phyloP scores from a whole-genome alignment of 1,139 yeast species.

The Wickerhamiella pararugosa region DNA sequence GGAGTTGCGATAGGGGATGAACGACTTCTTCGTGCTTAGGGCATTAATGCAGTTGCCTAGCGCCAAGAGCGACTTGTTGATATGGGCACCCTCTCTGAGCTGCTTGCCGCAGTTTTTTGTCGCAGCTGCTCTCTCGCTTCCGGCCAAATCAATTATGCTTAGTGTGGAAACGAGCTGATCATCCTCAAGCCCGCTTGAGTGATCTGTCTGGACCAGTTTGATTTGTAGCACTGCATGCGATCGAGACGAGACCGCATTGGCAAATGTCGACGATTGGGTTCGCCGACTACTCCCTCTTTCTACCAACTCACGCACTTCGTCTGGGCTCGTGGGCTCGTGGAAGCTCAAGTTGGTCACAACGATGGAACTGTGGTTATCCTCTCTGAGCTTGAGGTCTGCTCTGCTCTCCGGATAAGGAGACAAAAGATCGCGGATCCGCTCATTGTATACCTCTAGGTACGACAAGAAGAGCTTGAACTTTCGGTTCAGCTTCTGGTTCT shows the following conservation, averaged over 20 bases:
- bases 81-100: constrained; percentile 81
- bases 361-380: constrained; percentile 46
- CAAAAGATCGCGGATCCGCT: constrained; percentile 21
- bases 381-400: constrained; percentile 1
- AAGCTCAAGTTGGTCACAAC: constrained; percentile 59
- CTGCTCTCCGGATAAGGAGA: background rate
- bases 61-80: constrained; percentile 79
- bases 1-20: constrained; percentile 84
- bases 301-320: constrained; percentile 71
- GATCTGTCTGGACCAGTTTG: constrained; percentile 35
- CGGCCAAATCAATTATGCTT: constrained; percentile 88
- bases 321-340: constrained; percentile 45
- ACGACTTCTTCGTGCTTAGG: constrained; percentile 39
- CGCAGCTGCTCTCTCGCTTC: constrained; percentile 79
- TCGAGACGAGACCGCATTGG: constrained; percentile 66
- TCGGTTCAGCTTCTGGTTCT: background rate
- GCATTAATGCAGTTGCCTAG: constrained; percentile 51
- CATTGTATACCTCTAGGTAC: constrained; percentile 61
- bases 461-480: constrained; percentile 38
- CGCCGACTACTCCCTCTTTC: constrained; percentile 58
- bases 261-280: constrained; percentile 75
- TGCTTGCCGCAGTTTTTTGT: constrained; percentile 63
- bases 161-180: constrained; percentile 44
- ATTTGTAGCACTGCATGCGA: constrained; percentile 86
- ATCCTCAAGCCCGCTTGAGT: constrained; percentile 50